Conservation (phyloP, 768 basidiomycete species). For the Mycena galericulata region DNA sequence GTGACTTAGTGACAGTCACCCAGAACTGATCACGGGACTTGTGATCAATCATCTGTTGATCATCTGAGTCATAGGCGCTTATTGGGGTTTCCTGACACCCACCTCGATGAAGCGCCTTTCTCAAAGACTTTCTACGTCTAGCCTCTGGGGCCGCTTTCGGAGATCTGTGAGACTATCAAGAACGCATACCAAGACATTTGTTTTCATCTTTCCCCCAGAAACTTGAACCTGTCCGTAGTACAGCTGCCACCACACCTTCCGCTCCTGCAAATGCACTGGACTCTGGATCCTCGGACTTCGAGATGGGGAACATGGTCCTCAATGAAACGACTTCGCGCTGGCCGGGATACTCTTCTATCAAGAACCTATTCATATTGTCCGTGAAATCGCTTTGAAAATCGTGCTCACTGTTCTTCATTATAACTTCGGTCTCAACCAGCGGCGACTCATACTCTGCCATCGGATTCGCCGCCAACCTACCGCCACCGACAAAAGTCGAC, state of each 20-base stretch:
- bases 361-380: conserved; percentile 66
- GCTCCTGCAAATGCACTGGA: not conserved
- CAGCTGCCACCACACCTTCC: too few species aligned
- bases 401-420: not conserved
- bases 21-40: too few species aligned
- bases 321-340: conserved; percentile 41
- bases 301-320: conserved; percentile 16
- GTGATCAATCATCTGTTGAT: too few species aligned
- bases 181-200: not conserved
- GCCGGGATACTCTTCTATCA: conserved; percentile 56
- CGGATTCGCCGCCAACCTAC: conserved; percentile 39
- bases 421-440: too few species aligned
- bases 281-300: not conserved
- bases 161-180: not conserved
- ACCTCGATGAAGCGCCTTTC: too few species aligned
- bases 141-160: not conserved
- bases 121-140: not conserved
- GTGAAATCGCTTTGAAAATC: conserved; percentile 33
- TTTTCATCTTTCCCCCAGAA: too few species aligned
- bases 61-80: too few species aligned
- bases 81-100: too few species aligned
- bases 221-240: not conserved
- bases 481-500: conserved; percentile 51
- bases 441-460: conserved; percentile 72
- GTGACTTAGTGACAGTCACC: too few species aligned